Percentiles rank a stretch among this genome's conserved stretches.
Conservation (phyloP, 139 green algal genomes). For the Asterochloris erici region DNA sequence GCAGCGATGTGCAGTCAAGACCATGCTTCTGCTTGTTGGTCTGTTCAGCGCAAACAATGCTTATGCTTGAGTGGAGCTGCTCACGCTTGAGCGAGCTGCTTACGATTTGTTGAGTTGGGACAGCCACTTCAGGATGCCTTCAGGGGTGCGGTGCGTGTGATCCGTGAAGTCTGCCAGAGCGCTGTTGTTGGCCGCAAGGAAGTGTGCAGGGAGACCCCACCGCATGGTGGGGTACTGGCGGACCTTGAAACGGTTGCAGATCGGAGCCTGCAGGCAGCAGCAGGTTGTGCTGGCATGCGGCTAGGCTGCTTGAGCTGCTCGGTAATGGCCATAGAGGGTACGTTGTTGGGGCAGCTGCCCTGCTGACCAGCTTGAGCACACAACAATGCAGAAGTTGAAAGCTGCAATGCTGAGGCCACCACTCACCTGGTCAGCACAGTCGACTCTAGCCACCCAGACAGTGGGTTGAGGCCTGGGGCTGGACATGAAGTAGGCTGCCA, state of each 20-base stretch:
- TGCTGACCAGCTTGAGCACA: background rate
- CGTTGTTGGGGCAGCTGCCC: background rate
- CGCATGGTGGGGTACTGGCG: conserved; percentile 23
- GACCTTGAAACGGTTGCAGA: conserved; percentile 23
- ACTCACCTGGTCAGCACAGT: conserved; percentile 48
- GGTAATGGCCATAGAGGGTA: background rate
- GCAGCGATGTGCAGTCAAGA: background rate
- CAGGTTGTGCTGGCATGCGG: background rate
- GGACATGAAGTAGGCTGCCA: conserved; percentile 37
- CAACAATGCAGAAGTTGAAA: background rate
- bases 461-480: conserved; percentile 22
- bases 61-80: too few species aligned
- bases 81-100: background rate
- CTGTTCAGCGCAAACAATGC: too few species aligned
- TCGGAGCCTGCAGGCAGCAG: conserved; percentile 1
- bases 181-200: background rate
- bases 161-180: background rate
- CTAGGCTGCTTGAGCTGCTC: background rate
- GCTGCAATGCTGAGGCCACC: background rate
- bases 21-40: background rate
- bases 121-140: conserved; percentile 14
- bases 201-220: conserved; percentile 8
- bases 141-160: background rate
- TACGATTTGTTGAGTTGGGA: background rate
- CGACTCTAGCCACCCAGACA: conserved; percentile 43